Percentiles rank a stretch among this genome's conserved stretches.
Evolutionary conservation across 2,329 filamentous ascomycete species (phyloP).

Genomic region (Gaeumannomyces sp.): DNA sequence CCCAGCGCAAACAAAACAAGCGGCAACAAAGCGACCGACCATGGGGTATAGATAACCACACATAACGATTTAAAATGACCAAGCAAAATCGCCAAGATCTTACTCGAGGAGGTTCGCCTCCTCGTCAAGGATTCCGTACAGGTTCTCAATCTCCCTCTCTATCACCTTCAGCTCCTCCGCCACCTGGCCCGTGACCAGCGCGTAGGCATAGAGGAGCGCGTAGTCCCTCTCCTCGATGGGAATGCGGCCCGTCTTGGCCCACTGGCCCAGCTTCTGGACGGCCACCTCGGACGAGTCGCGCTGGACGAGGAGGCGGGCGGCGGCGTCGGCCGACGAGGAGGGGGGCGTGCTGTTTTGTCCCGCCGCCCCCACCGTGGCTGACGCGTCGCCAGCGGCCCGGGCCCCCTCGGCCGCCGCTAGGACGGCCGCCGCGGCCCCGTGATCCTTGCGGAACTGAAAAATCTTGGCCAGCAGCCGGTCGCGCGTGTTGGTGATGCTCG

Average conservation of each 20-base stretch:
- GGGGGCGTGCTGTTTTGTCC: background rate
- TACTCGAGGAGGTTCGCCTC: slow-evolving; percentile 52
- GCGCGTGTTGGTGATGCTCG: slow-evolving; percentile 71
- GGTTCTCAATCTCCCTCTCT: slow-evolving; percentile 52
- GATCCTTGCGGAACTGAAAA: slow-evolving; percentile 74
- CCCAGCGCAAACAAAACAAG: background rate
- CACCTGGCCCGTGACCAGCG: slow-evolving; percentile 60
- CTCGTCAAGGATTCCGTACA: slow-evolving; percentile 59
- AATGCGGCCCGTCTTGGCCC: slow-evolving; percentile 20
- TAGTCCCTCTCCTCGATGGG: slow-evolving; percentile 71
- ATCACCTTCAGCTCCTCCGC: slow-evolving; percentile 58
- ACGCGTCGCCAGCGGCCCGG: background rate
- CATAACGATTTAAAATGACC: background rate
- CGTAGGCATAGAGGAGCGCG: slow-evolving; percentile 88
- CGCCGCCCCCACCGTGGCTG: background rate
- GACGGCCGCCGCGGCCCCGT: slow-evolving; percentile 30
- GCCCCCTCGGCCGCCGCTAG: slow-evolving; percentile 1
- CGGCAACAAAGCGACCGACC: background rate
- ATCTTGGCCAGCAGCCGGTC: slow-evolving; percentile 82
- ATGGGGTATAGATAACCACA: too few species aligned
- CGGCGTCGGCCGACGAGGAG: background rate
- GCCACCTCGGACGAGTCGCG: background rate
- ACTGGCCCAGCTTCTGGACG: slow-evolving; percentile 6
- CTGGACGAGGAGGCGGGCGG: slow-evolving; percentile 1
- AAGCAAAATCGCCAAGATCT: background rate